These are phyloP conservation scores for Omphalea diandra DNA, from an alignment of 441 rosid species.

Conservation along the genomic window DNA sequence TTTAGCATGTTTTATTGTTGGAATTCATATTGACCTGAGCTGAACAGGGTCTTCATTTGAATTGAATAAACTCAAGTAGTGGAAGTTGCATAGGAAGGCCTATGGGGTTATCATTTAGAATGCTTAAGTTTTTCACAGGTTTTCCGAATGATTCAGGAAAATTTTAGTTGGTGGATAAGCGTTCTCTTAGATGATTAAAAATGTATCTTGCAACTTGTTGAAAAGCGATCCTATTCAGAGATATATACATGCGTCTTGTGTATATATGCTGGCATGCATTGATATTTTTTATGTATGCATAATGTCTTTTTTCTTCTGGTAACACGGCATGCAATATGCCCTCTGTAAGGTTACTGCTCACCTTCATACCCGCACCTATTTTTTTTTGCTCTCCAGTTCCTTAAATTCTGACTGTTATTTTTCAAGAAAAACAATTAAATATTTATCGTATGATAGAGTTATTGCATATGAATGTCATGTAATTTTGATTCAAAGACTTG, in stretches of 20 bases:
- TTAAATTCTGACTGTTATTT: neutral
- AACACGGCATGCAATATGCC: too few relatives aligned
- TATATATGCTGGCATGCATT: neutral
- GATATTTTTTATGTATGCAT: too few relatives aligned
- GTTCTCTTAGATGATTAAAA: neutral
- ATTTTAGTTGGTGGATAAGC: neutral
- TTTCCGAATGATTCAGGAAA: neutral
- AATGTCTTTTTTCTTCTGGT: too few relatives aligned
- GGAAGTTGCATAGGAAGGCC: conserved; percentile 5
- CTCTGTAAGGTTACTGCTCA: too few relatives aligned
- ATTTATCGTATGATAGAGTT: neutral
- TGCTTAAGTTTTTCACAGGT: conserved; percentile 1
- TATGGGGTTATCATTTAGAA: neutral
- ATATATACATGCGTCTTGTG: neutral
- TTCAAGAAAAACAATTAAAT: neutral
- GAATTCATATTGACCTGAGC: neutral
- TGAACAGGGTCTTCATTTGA: conserved; percentile 1
- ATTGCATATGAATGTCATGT: neutral
- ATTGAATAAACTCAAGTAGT: conserved; percentile 4
- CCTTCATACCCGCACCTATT: too few relatives aligned
- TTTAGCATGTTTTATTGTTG: neutral
- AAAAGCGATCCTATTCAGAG: neutral
- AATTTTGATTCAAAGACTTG: neutral
- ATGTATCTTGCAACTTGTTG: neutral
- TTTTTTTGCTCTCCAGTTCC: neutral